Percentiles rank a stretch among this genome's conserved stretches.
Conservation (phyloP, 139 green algal species). For the Zygnema cylindricum region DNA sequence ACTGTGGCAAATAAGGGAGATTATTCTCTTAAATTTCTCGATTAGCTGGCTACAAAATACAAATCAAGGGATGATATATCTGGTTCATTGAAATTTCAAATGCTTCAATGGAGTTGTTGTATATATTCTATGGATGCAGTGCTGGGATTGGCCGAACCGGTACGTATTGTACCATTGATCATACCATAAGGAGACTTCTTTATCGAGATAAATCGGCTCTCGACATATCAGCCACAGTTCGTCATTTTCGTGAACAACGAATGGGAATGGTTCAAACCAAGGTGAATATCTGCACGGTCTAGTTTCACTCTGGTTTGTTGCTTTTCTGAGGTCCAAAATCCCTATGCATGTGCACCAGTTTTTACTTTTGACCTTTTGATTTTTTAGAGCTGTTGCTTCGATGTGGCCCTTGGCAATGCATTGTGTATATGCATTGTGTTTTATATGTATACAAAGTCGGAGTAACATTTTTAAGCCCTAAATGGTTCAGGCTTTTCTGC, state of each 20-base stretch:
- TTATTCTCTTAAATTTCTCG: too few relatives aligned
- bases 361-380: neutral
- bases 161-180: conserved; percentile 83
- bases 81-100: too few relatives aligned
- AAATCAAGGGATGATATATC: too few relatives aligned
- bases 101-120: too few relatives aligned
- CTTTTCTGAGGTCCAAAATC: neutral
- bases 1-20: too few relatives aligned
- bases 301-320: neutral
- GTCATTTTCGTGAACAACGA: conserved; percentile 76
- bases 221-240: conserved; percentile 73
- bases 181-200: conserved; percentile 72
- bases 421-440: too few relatives aligned
- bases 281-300: conserved; percentile 42
- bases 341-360: too few relatives aligned
- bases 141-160: conserved; percentile 88
- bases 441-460: too few relatives aligned
- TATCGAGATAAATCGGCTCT: conserved; percentile 61
- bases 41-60: too few relatives aligned
- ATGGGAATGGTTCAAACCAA: conserved; percentile 89
- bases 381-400: neutral
- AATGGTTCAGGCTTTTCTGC: too few relatives aligned
- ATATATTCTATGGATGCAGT: conserved; percentile 68
- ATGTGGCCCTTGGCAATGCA: too few relatives aligned
- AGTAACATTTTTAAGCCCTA: too few relatives aligned